Base-by-base conservation (phyloP, 140 eudicot species). In the Stevia rebaudiana region DNA sequence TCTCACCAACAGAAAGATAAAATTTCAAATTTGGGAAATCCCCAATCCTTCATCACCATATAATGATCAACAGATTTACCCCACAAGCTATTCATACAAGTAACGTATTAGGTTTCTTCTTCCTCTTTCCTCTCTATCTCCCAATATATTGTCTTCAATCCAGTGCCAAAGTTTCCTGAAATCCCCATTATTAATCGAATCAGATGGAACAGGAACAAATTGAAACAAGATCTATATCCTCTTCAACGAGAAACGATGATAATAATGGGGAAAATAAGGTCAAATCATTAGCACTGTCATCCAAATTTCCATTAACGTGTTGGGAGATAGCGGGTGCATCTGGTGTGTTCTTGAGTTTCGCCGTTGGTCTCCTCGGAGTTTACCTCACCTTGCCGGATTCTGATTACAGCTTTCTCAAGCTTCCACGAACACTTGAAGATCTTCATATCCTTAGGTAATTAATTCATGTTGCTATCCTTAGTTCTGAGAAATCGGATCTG, bases 371-470 rank as follows among this genome's bases (percentile, higher is more conserved):
- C 40, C 7, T 75, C 25, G 82, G 86, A 55, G 79, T 87, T 52
- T 87, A 87, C 30, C 65, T 84, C 6, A 84, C 94, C 23, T 74
- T 87, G 82, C 94, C 95, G 9, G 79, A 82, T 15, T 87, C 95
- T 22, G 95, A 87, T 82, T 87, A 84, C 58, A 84, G 87, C 73
- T 87, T 87, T 79, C 85, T 87, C 35, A 87, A 79, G 85, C 81
- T 87, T 61, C 95, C 95, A 10, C 79, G 85, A 42, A 76, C 84
- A 62, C 94, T 87, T 33, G 69, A 84, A 78, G 95, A 87, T 63
- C 81, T 87, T 56, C 94, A 84, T 58, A 72, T 84, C 13, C 89
- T 87, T 64, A 87, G 86, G 95, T 87, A 74, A 19, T 44, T 48
- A 18, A 0, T 35, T 6, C 5, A n/a, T 21, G 3, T 0, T 51